A percentile compares a stretch with the other conserved stretches of the same genome.
Evolutionary conservation across 1,284 basidiomycete genomes (phyloP).

Genomic region (Inonotus hispidus): DNA sequence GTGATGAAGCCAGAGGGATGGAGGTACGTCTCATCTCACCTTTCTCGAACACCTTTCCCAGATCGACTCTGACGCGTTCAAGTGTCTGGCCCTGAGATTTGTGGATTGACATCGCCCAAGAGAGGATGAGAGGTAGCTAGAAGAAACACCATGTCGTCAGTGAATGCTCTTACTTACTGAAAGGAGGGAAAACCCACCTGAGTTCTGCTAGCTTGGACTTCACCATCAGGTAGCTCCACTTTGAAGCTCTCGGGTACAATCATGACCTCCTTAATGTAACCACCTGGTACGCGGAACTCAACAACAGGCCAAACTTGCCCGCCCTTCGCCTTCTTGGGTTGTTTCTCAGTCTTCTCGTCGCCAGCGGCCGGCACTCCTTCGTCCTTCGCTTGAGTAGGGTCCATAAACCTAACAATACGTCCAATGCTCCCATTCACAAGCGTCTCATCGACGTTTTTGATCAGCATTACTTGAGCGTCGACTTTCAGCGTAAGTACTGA

Average conservation of each 20-base stretch:
- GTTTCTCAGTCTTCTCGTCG: constrained; percentile 30
- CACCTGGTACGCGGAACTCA: constrained; percentile 66
- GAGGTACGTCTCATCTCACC: constrained; percentile 45
- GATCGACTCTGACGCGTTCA: constrained; percentile 79
- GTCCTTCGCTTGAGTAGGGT: constrained; percentile 28
- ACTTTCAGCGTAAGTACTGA: constrained; percentile 54
- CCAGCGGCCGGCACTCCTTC: constrained; percentile 29
- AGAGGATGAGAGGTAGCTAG: constrained; percentile 77
- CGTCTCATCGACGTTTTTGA: constrained; percentile 73
- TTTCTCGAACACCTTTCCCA: constrained; percentile 84
- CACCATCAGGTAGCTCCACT: constrained; percentile 77
- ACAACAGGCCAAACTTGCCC: constrained; percentile 63
- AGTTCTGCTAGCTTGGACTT: constrained; percentile 64
- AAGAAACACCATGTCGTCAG: not conserved
- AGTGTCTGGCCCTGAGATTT: constrained; percentile 92
- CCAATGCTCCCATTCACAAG: constrained; percentile 78
- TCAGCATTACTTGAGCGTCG: constrained; percentile 57
- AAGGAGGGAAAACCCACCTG: constrained; percentile 48
- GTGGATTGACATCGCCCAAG: constrained; percentile 94
- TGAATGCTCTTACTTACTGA: constrained; percentile 19
- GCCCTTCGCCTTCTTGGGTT: constrained; percentile 26
- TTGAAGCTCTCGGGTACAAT: constrained; percentile 80
- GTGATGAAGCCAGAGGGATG: not conserved
- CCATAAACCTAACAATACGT: constrained; percentile 50
- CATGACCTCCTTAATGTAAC: constrained; percentile 48